Conservation (phyloP, 2,329 filamentous ascomycete genomes). For the Botryotinia globosa region DNA sequence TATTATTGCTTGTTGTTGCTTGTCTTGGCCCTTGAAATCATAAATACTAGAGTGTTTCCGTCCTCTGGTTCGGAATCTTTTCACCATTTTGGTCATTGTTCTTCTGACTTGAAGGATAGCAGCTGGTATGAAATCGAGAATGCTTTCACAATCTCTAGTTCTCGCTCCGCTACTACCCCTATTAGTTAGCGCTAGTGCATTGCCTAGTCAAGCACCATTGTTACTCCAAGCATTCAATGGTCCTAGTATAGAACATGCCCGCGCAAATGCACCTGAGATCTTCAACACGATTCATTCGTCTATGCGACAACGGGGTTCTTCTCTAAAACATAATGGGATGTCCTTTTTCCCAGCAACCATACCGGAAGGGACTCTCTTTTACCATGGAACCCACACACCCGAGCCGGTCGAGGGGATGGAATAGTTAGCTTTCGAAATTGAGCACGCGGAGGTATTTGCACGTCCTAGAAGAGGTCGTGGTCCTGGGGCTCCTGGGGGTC, state of each 20-base stretch:
- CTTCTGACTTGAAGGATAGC: not conserved
- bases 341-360: conserved; percentile 65
- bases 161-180: conserved; percentile 1
- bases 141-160: not conserved
- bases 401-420: conserved; percentile 54
- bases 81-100: not conserved
- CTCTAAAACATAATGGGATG: conserved; percentile 73
- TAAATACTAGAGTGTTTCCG: not conserved
- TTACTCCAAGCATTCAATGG: not conserved
- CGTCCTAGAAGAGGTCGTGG: conserved; percentile 22
- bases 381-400: conserved; percentile 57
- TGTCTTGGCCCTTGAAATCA: not conserved
- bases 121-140: not conserved
- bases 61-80: not conserved
- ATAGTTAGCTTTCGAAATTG: conserved; percentile 75
- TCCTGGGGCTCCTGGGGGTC: conserved; percentile 22
- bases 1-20: not conserved
- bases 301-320: conserved; percentile 71
- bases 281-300: conserved; percentile 73
- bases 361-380: conserved; percentile 61
- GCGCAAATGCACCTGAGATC: conserved; percentile 57
- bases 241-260: conserved; percentile 20
- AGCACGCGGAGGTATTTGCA: conserved; percentile 68
- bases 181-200: not conserved
- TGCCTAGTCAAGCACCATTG: conserved; percentile 4